Percentiles rank a stretch among this genome's conserved stretches.
These are phyloP conservation scores for Mycena alexandri DNA, from an alignment of 768 basidiomycete species.

Conservation along the genomic window DNA sequence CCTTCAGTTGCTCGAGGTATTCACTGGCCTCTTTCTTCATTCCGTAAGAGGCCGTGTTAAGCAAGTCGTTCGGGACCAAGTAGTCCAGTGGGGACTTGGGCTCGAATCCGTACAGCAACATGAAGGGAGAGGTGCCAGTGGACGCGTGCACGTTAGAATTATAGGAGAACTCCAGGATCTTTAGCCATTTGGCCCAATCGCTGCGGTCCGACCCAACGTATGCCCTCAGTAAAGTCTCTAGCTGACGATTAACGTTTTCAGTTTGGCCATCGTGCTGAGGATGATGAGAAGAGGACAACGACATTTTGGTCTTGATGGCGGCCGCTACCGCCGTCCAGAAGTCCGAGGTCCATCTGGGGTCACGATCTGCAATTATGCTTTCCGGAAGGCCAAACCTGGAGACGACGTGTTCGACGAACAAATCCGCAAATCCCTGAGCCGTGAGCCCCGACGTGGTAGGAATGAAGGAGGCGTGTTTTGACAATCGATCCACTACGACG, in stretches of 20 bases:
- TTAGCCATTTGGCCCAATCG: too few relatives aligned
- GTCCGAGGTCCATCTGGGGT: constrained; percentile 12
- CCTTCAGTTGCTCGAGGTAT: too few relatives aligned
- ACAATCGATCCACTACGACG: background rate
- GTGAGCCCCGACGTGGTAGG: constrained; percentile 13
- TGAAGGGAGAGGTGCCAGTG: too few relatives aligned
- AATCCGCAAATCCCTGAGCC: background rate
- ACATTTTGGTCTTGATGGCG: constrained; percentile 1
- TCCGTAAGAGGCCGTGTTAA: background rate
- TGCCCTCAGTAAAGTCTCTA: background rate
- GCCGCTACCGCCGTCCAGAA: constrained; percentile 14
- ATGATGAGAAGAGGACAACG: background rate
- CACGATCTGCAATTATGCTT: constrained; percentile 18
- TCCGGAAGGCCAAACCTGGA: constrained; percentile 10
- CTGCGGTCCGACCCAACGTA: background rate
- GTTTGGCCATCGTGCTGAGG: background rate
- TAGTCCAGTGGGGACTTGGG: too few relatives aligned
- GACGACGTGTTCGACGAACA: constrained; percentile 13
- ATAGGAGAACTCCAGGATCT: background rate
- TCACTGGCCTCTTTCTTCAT: background rate
- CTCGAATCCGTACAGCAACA: too few relatives aligned
- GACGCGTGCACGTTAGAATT: background rate
- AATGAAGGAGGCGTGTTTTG: constrained; percentile 15
- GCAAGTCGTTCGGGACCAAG: too few relatives aligned
- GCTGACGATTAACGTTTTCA: background rate